Conservation (phyloP, 495 filamentous ascomycete species). For the Aspergillus baeticus region DNA sequence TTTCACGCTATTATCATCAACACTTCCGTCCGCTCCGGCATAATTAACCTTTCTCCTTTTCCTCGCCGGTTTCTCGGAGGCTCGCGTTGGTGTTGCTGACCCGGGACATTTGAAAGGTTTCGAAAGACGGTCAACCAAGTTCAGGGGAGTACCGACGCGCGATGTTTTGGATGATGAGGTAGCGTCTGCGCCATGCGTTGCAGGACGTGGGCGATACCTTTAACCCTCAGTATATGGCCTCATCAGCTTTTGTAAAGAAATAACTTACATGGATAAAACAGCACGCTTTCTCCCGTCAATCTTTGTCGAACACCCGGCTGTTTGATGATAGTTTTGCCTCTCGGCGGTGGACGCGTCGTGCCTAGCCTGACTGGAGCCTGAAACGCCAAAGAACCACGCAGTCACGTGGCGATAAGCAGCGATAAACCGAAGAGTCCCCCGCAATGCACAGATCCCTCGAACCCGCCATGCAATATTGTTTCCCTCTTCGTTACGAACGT, state of each 20-base stretch:
- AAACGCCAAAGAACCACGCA: conserved; percentile 42
- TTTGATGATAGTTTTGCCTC: not conserved
- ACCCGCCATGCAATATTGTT: not conserved
- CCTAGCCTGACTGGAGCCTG: conserved; percentile 18
- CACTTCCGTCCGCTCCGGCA: conserved; percentile 69
- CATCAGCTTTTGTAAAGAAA: not conserved
- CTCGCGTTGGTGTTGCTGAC: conserved; percentile 64
- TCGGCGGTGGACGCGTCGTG: conserved; percentile 26
- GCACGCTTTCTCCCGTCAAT: not conserved
- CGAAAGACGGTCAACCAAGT: conserved; percentile 67
- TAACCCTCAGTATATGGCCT: not conserved
- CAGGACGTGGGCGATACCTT: conserved; percentile 46
- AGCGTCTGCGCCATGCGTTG: conserved; percentile 32
- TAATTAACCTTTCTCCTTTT: conserved; percentile 93
- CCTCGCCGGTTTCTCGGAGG: conserved; percentile 77
- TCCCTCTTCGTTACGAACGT: not conserved
- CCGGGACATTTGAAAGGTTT: conserved; percentile 95
- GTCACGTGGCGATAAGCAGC: conserved; percentile 27
- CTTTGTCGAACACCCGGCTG: not conserved
- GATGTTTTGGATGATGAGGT: conserved; percentile 36
- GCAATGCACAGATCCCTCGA: not conserved
- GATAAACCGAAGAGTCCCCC: not conserved
- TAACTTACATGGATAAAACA: conserved; percentile 18
- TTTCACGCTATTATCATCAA: conserved; percentile 68
- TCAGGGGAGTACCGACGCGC: conserved; percentile 36